These are phyloP conservation scores for Ophiostoma australiae DNA, from an alignment of 2,329 filamentous ascomycete species.

Conservation along the genomic window DNA sequence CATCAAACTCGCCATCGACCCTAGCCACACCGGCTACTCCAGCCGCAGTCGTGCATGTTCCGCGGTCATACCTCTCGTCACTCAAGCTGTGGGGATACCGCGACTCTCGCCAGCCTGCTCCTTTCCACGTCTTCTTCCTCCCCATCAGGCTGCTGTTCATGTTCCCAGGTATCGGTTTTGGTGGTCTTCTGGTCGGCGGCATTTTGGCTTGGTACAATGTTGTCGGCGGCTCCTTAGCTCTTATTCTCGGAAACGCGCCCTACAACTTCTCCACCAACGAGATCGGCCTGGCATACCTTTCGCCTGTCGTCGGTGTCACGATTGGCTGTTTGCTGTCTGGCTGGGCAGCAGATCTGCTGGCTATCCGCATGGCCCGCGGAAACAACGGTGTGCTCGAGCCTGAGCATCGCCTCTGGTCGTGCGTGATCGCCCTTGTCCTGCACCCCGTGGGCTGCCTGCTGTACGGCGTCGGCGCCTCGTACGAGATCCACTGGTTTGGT, in stretches of 20 bases:
- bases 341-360: slow-evolving; percentile 26
- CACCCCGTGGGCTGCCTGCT: slow-evolving; percentile 39
- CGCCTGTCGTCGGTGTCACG: slow-evolving; percentile 28
- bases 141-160: slow-evolving; percentile 21
- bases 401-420: slow-evolving; percentile 33
- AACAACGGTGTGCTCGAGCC: slow-evolving; percentile 38
- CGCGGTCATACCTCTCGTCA: background rate
- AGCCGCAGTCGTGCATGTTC: background rate
- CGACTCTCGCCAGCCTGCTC: slow-evolving; percentile 1
- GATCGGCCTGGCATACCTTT: slow-evolving; percentile 28
- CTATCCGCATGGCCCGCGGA: slow-evolving; percentile 36
- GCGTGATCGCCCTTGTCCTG: slow-evolving; percentile 29
- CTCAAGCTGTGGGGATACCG: slow-evolving; percentile 7
- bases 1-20: background rate
- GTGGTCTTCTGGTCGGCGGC: slow-evolving; percentile 30
- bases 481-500: slow-evolving; percentile 41
- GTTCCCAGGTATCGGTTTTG: slow-evolving; percentile 25
- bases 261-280: slow-evolving; percentile 29
- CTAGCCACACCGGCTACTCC: background rate
- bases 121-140: slow-evolving; percentile 9
- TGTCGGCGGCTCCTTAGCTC: slow-evolving; percentile 29
- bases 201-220: slow-evolving; percentile 32
- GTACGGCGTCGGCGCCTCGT: slow-evolving; percentile 46
- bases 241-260: slow-evolving; percentile 27
- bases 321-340: slow-evolving; percentile 29